Conservation (phyloP, 176 grass and related monocot genomes). For the Oryza punctata region DNA sequence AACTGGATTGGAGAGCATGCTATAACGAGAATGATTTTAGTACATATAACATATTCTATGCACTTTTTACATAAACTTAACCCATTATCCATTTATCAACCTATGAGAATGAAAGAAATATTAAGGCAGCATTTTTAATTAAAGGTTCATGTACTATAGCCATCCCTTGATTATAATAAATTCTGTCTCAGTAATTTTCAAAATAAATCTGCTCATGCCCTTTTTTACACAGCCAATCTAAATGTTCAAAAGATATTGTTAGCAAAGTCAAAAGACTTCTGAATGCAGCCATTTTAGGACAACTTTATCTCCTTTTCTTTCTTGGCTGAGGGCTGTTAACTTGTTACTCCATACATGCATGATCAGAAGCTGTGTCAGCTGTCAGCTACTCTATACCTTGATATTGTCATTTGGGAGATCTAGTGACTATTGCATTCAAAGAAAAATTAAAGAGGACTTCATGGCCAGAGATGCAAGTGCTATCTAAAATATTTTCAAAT, state of each 20-base stretch:
- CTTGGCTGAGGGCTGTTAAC: background rate
- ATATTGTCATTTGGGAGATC: background rate
- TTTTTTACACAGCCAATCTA: no score
- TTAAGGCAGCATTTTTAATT: no score
- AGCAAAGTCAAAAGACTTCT: background rate
- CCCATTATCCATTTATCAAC: no score
- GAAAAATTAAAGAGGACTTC: constrained; percentile 2
- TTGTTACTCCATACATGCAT: constrained; percentile 3
- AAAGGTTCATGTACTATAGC: no score
- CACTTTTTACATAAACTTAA: background rate
- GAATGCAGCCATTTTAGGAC: background rate
- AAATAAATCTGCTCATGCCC: no score
- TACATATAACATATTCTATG: constrained; percentile 3
- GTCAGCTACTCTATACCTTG: background rate
- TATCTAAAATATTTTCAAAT: constrained; percentile 11
- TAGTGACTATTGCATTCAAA: background rate
- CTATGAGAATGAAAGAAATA: no score
- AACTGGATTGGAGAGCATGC: background rate
- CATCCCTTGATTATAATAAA: no score
- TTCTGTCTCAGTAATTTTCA: no score
- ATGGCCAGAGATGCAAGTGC: constrained; percentile 14
- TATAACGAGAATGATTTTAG: background rate
- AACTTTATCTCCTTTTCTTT: background rate
- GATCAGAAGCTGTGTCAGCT: background rate
- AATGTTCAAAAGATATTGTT: background rate